phyloP scores from a whole-genome alignment of 2,329 filamentous ascomycete species.

The Xenoacremonium recifei region DNA sequence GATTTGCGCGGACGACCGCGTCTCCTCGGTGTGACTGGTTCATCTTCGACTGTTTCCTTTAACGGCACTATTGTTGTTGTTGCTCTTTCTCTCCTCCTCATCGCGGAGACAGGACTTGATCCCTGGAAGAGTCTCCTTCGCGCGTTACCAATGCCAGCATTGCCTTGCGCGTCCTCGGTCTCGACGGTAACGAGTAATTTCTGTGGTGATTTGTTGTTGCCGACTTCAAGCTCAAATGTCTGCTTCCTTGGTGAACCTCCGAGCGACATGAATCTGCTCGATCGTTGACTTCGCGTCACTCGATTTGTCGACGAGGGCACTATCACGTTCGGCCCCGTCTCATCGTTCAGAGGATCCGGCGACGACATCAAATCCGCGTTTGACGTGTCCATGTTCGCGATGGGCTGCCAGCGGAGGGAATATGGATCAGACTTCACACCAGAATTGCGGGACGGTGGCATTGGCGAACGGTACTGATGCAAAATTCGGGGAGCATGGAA shows the following conservation, averaged over 20 bases:
- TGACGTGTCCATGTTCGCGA: conserved; percentile 34
- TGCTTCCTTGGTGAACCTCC: conserved; percentile 51
- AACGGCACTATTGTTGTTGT: conserved; percentile 54
- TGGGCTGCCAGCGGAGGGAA: conserved; percentile 35
- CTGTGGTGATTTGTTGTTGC: conserved; percentile 48
- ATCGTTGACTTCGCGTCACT: conserved; percentile 44
- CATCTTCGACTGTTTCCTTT: conserved; percentile 38
- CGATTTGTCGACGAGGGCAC: conserved; percentile 35
- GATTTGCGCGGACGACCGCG: conserved; percentile 48
- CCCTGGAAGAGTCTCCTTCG: conserved; percentile 44
- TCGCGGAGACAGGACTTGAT: conserved; percentile 38
- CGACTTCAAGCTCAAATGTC: conserved; percentile 56
- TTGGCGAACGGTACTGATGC: conserved; percentile 22
- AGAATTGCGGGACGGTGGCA: conserved; percentile 28
- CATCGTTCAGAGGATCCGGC: conserved; percentile 49
- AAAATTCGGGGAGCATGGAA: conserved; percentile 18
- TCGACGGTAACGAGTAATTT: conserved; percentile 56
- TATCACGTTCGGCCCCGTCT: conserved; percentile 29
- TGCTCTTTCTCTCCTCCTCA: conserved; percentile 35
- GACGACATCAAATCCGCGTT: conserved; percentile 47
- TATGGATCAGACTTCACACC: conserved; percentile 25
- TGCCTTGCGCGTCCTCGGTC: conserved; percentile 40
- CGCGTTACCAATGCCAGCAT: conserved; percentile 31
- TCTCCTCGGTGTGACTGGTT: conserved; percentile 35
- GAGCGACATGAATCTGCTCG: conserved; percentile 37